phyloP scores from a whole-genome alignment of 768 basidiomycete species.

The Collybia sordida region DNA sequence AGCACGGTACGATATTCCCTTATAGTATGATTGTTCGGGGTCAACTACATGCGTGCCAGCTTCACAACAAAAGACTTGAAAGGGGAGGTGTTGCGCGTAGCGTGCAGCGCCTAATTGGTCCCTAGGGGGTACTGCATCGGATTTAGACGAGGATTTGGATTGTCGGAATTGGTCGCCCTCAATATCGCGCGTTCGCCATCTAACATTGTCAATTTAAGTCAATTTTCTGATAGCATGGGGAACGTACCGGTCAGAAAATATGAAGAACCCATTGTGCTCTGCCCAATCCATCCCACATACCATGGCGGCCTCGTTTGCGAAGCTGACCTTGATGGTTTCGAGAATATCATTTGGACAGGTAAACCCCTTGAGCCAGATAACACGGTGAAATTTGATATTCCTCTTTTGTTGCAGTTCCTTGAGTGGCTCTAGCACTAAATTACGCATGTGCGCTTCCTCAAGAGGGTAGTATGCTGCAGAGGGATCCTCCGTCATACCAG shows the following conservation, averaged over 20 bases:
- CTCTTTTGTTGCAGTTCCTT: slow-evolving; percentile 76
- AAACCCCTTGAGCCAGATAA: slow-evolving; percentile 98
- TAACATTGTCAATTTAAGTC: slow-evolving; percentile 23
- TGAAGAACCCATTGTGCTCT: slow-evolving; percentile 95
- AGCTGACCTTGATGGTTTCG: slow-evolving; percentile 90
- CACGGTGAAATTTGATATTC: slow-evolving; percentile 81
- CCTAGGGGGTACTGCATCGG: slow-evolving; percentile 89
- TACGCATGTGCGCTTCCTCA: slow-evolving; percentile 93
- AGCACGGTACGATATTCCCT: slow-evolving; percentile 81
- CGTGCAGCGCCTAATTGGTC: slow-evolving; percentile 79
- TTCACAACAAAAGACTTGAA: slow-evolving; percentile 99
- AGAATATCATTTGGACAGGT: slow-evolving; percentile 98
- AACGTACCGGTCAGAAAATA: slow-evolving; percentile 91
- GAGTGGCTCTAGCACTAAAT: slow-evolving; percentile 89
- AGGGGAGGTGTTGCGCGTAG: slow-evolving; percentile 90
- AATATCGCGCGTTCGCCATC: slow-evolving; percentile 97
- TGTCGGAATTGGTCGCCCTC: slow-evolving; percentile 98
- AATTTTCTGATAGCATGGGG: neutral
- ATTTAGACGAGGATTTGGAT: slow-evolving; percentile 89
- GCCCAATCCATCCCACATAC: slow-evolving; percentile 99
- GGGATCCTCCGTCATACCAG: slow-evolving; percentile 90
- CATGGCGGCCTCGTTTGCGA: slow-evolving; percentile 93
- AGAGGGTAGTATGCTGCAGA: slow-evolving; percentile 90
- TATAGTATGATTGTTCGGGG: slow-evolving; percentile 94
- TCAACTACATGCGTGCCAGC: slow-evolving; percentile 97